Conservation (phyloP, 257 asterid genomes). For the Fraxinus anomala region DNA sequence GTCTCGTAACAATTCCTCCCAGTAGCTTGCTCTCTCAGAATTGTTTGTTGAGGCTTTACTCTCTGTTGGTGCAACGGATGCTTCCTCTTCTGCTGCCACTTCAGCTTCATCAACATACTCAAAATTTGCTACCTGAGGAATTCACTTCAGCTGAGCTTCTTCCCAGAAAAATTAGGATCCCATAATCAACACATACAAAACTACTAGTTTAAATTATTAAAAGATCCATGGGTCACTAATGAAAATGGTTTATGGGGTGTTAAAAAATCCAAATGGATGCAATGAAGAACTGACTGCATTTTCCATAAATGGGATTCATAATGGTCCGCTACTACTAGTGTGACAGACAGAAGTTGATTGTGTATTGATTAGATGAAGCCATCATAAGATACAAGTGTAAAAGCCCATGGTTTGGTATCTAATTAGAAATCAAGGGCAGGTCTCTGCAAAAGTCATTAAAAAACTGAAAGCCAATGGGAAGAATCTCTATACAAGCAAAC, state of each 20-base stretch:
- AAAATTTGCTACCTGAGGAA: conserved; percentile 86
- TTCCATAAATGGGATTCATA: neutral
- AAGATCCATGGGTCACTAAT: conserved; percentile 16
- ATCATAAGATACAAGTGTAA: neutral
- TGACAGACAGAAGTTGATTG: neutral
- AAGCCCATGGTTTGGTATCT: neutral
- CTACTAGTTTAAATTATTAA: neutral
- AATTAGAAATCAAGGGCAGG: neutral
- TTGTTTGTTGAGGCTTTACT: conserved; percentile 57
- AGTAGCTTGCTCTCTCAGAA: conserved; percentile 68
- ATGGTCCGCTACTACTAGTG: neutral
- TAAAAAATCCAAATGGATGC: neutral
- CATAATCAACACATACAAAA: conserved; percentile 15
- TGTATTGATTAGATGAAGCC: neutral
- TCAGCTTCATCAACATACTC: conserved; percentile 83
- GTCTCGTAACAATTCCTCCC: conserved; percentile 91
- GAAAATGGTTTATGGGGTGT: neutral
- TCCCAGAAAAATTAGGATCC: conserved; percentile 8
- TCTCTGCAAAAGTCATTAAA: neutral
- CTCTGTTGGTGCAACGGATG: conserved; percentile 55
- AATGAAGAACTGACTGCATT: neutral
- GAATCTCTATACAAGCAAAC: neutral
- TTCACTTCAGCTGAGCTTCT: conserved; percentile 29
- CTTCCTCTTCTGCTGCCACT: conserved; percentile 75
- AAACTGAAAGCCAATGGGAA: neutral